These are phyloP conservation scores for Fraxinus americana DNA, from an alignment of 257 asterid genomes.

Conservation along the genomic window DNA sequence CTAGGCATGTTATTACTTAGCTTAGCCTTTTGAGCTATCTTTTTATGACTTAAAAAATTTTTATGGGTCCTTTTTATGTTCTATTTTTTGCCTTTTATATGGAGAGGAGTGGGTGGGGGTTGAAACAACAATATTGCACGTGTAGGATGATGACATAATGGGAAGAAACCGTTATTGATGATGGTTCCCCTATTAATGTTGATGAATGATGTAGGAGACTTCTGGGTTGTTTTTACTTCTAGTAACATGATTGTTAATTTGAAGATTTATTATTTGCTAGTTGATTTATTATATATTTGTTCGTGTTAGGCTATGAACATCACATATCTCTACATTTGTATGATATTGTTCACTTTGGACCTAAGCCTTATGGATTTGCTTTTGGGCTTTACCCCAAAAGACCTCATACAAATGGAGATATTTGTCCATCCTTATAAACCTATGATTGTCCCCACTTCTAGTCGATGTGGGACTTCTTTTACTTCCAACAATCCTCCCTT, in stretches of 20 bases:
- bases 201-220: background rate
- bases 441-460: no score
- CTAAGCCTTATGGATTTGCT: no score
- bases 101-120: background rate
- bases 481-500: no score
- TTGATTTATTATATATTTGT: background rate
- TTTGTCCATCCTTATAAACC: no score
- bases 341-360: no score
- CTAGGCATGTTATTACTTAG: background rate
- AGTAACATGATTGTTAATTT: background rate
- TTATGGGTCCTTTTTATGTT: background rate
- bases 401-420: no score
- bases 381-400: no score
- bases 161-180: background rate
- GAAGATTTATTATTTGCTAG: background rate
- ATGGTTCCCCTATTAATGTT: background rate
- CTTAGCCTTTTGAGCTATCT: background rate
- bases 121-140: background rate
- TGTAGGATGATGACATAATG: background rate
- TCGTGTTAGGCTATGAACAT: no score
- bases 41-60: background rate
- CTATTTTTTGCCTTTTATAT: background rate
- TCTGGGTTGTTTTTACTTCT: background rate
- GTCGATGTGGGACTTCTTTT: no score
- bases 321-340: no score